phyloP scores from a whole-genome alignment of 345 rosid genomes.

The Dimocarpus longan region DNA sequence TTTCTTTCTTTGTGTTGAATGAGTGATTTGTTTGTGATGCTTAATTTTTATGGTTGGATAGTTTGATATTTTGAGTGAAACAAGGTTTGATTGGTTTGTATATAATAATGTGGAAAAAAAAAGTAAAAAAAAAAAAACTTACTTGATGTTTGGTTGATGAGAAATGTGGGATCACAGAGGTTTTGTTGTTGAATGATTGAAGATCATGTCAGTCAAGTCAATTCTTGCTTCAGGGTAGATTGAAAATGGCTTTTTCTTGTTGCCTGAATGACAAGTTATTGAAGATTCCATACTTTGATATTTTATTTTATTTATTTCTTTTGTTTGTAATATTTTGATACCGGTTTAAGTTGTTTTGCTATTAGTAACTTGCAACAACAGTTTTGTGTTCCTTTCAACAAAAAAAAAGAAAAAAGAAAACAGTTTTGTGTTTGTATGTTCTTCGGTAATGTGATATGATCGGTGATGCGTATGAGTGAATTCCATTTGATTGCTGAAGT shows the following conservation, averaged over 20 bases:
- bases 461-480: background rate
- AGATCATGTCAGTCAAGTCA: background rate
- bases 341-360: background rate
- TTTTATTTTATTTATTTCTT: constrained; percentile 2
- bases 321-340: background rate
- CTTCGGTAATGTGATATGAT: too few relatives aligned
- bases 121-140: background rate
- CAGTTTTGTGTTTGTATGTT: constrained; percentile 5
- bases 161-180: background rate
- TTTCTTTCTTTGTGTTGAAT: background rate
- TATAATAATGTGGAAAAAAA: background rate
- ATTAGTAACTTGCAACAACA: background rate
- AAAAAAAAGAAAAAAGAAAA: too few relatives aligned
- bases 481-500: background rate
- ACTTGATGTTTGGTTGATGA: constrained; percentile 4
- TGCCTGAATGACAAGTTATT: background rate
- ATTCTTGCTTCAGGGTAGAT: background rate
- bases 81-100: background rate
- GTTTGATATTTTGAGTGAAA: background rate
- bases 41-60: background rate
- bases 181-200: background rate
- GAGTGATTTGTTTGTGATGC: background rate
- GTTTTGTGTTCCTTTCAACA: background rate
- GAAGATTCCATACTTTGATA: background rate
- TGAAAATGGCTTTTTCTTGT: background rate